Conservation (phyloP, 1,284 basidiomycete genomes). For the Ustilago vetiveriae region DNA sequence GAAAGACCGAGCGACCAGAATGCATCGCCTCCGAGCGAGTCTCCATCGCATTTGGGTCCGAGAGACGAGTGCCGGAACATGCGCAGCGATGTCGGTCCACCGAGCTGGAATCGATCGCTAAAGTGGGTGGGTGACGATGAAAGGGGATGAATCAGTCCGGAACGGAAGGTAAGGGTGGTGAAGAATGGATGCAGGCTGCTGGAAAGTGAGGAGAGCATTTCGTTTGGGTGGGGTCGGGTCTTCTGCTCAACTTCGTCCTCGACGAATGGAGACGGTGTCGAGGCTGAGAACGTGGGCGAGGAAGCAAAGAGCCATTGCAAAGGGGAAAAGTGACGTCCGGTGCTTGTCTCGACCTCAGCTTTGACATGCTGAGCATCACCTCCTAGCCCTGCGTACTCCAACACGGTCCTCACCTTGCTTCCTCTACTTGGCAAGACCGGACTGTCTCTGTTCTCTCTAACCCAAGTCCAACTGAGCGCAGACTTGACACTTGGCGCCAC, state of each 20-base stretch:
- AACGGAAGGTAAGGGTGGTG: conserved; percentile 31
- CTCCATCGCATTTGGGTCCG: conserved; percentile 79
- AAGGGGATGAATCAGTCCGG: conserved; percentile 49
- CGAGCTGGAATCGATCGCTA: conserved; percentile 89
- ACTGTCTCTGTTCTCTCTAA: conserved; percentile 83
- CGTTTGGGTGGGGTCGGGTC: background rate
- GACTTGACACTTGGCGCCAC: conserved; percentile 74
- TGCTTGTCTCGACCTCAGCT: conserved; percentile 42
- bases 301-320: conserved; percentile 14
- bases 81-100: conserved; percentile 88
- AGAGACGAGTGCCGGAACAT: conserved; percentile 85
- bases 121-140: conserved; percentile 70
- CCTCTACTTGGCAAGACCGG: conserved; percentile 71
- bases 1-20: conserved; percentile 86
- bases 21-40: conserved; percentile 88
- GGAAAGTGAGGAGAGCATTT: background rate
- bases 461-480: conserved; percentile 80
- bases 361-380: conserved; percentile 60
- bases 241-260: background rate
- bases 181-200: conserved; percentile 11
- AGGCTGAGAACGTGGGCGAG: background rate
- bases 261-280: conserved; percentile 6
- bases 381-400: conserved; percentile 59
- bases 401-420: conserved; percentile 21
- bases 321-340: conserved; percentile 25